Evolutionary conservation across 2,329 filamentous ascomycete genomes (phyloP), one percentile per base, ranked within the genome.

Genomic region (Pyrenochaeta sp.): DNA sequence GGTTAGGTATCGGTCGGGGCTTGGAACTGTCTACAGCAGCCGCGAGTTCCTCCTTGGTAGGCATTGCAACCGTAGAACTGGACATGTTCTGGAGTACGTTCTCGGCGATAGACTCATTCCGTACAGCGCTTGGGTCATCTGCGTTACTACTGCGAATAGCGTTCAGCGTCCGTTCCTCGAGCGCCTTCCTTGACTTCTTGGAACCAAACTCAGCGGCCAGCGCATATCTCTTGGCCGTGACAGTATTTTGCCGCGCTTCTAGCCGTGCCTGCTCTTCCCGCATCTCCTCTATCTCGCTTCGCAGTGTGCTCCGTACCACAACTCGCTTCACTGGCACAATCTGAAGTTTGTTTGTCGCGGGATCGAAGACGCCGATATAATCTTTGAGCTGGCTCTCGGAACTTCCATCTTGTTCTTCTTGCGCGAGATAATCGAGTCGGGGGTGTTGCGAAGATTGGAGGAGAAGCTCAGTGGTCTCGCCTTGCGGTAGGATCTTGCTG

Each of bases 171-270:
- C 85, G 82, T 50, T 87, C 84, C 23, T 83, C 81, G 63, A 95
- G 86, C 1, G 86, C 89, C 78, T 93, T 94, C 81, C 88, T 90
- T 18, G 91, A 89, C 77, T 93, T 94, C 79, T 91, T 92, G 21
- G 90, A 94, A 73, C 91, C 91, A 68, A 96, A 96, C 29, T 89
- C 87, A 65, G 90, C 83, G 35, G 90, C 90, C 11, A 96, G 85
- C 2, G 88, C 85, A 64, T 87, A 88, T 63, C 85, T 85, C 69
- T 85, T 84, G 23, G 88, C 84, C 65, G 83, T 78, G 67, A 83
- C 83, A 39, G 61, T 75, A 51, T 50, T 65, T 53, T 63, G 70
- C 7, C 56, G 63, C 10, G 65, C 67, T 1, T 72, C 67, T 4
- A 66, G 40, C n/a, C 54, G 49, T 14, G 66, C 71, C 31, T 68